Percentiles rank a stretch among this genome's conserved stretches.
Evolutionary conservation across 2,329 filamentous ascomycete species (phyloP).

Genomic region (Celoporthe dispersa): DNA sequence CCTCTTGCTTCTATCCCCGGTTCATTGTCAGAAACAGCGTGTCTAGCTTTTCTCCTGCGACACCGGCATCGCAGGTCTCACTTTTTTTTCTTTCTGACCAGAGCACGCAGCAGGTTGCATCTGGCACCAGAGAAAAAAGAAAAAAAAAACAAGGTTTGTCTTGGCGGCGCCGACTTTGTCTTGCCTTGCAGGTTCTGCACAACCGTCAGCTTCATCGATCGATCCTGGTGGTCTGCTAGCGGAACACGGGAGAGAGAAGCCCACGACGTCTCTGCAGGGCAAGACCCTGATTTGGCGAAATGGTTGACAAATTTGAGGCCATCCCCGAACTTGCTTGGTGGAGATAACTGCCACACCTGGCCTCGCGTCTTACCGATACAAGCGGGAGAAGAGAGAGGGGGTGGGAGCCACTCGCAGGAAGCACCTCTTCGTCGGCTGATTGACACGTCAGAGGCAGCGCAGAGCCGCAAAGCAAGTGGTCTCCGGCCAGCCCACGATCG

Average conservation of each 20-base stretch:
- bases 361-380: constrained; percentile 7
- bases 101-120: neutral
- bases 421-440: constrained; percentile 25
- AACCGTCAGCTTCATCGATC: constrained; percentile 3
- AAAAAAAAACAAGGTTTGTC: neutral
- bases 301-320: constrained; percentile 16
- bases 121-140: neutral
- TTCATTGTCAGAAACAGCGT: neutral
- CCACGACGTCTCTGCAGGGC: neutral
- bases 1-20: neutral
- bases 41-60: neutral
- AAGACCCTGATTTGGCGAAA: constrained; percentile 9
- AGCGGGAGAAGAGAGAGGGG: neutral
- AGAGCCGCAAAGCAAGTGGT: constrained; percentile 28
- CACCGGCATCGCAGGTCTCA: neutral
- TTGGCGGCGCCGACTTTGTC: neutral
- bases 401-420: constrained; percentile 25
- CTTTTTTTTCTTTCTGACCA: neutral
- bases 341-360: constrained; percentile 20
- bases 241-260: neutral
- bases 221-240: neutral
- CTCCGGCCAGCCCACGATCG: constrained; percentile 12
- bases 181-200: neutral
- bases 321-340: constrained; percentile 18
- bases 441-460: constrained; percentile 29